Evolutionary conservation across 495 filamentous ascomycete species (phyloP), one percentile per base, ranked within the genome.

Genomic region (Bathelium albidoporum): DNA sequence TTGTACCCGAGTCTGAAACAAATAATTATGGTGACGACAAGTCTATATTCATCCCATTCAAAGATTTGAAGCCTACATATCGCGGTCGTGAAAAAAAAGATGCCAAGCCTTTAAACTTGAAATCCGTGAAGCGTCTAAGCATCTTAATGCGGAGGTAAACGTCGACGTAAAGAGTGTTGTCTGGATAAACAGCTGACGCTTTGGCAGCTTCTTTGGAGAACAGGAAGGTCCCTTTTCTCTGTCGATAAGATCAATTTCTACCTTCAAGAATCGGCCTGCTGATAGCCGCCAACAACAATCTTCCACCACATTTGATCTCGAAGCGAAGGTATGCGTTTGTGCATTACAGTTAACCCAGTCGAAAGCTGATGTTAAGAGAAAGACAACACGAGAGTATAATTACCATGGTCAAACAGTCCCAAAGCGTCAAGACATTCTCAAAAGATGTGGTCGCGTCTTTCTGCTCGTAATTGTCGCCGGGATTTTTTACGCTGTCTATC

Each of bases 81-180:
- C 76, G 90, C 3, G 90, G 90, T 0, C 84, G 80, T 69, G 75
- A 83, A 66, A 75, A 78, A 65, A 73, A 80, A n/a, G 81, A 84
- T 72, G 78, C 80, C 0, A 67, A 74, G 60, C 74, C 77, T 29
- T 68, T 92, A 66, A 78, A 89, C 69, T 66, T 77, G 61, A 76
- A 72, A 59, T 70, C 76, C 61, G 76, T 93, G n/a, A 86, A 80
- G 71, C 78, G 85, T 60, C 72, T 94, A 12, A 83, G 84, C 41
- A 75, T 93, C 29, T 89, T 92, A 89, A 85, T 87, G 75, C 74
- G 89, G 68, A 92, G 89, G 89, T 89, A 74, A 59, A 78, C 24
- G 2, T 45, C 28, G 7, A 18, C 64, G n/a, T n/a, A n/a, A n/a
- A n/a, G n/a, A n/a, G n/a, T n/a, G n/a, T n/a, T n/a, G n/a, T n/a